Evolutionary conservation across 768 basidiomycete species (phyloP), one percentile per base, ranked within the genome.

Genomic region (Agrocybe pediades): DNA sequence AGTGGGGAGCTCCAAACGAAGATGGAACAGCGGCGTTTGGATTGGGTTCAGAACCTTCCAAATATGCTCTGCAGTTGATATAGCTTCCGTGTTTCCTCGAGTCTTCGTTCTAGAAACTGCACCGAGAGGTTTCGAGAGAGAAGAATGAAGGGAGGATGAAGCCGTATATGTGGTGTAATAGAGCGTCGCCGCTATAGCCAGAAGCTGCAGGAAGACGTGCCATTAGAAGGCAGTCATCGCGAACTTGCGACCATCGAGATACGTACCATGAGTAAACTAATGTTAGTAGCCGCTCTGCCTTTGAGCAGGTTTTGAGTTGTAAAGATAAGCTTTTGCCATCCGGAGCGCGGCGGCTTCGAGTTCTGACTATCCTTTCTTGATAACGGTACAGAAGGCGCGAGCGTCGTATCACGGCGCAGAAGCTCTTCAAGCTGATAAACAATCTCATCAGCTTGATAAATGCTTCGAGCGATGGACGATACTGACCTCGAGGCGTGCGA

Each of bases 401-500:
- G 68, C 46, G 72, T 80, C 1, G 85, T 71, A 57, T 88, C 85
- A 65, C 92, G 92, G 7, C 84, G 82, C 19, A 97, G 74, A 9
- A 98, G 78, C 67, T 99, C 92, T 53, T 91, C 88, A 41, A 96
- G 78, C 88, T 95, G 40, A 20, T 11, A 19, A 23, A 41, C 3
- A 15, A 36, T n/a, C 41, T 16, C 24, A 39, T 49, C 24, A 50
- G 44, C 19, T 23, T 43, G 41, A 41, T 53, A 47, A 44, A 41
- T 33, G 30, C 23, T 24, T 48, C 45, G 24, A 23, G 64, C 25
- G 65, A 48, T 57, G 42, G 8, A 42, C 46, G 24, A 53, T 23
- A 71, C 79, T 45, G 62, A 85, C 87, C 74, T 96, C 96, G 21
- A 99, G 72, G 42, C 96, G 85, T 60, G 97, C 95, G 42, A 98